These are phyloP conservation scores for Pestalotiopsis sp. DNA, from an alignment of 2,329 filamentous ascomycete species.

Conservation along the genomic window DNA sequence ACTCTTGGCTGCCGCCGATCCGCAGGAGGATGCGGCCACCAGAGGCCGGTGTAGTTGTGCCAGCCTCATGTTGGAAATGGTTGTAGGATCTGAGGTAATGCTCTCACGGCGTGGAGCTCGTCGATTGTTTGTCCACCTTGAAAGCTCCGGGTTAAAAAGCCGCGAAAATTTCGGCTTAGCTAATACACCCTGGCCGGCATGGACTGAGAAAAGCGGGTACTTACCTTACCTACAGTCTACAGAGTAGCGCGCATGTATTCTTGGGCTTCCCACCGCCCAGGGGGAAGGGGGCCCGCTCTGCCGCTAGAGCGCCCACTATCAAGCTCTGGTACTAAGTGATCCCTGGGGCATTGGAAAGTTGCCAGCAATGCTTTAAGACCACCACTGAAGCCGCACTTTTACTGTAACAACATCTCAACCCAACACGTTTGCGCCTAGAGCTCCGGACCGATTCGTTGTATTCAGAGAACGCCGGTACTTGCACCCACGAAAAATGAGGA, in stretches of 20 bases:
- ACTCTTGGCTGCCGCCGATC: constrained; percentile 21
- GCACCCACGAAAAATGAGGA: not conserved
- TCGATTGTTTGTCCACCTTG: not conserved
- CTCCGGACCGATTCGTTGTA: not conserved
- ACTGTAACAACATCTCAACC: not conserved
- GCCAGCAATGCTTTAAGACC: not conserved
- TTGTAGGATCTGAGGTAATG: not conserved
- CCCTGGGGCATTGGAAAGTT: not conserved
- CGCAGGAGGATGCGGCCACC: constrained; percentile 36
- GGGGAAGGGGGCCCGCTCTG: not conserved
- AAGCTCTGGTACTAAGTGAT: not conserved
- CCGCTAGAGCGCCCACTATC: not conserved
- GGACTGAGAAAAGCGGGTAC: not conserved
- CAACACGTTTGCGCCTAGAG: not conserved
- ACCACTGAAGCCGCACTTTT: not conserved
- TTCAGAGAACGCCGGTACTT: not conserved
- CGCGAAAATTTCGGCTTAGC: constrained; percentile 20
- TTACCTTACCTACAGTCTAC: not conserved
- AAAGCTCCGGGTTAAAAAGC: constrained; percentile 13
- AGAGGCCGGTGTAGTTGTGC: constrained; percentile 46
- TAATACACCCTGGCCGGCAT: constrained; percentile 10
- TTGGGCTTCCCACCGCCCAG: not conserved
- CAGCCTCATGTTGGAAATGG: constrained; percentile 39
- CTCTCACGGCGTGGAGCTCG: constrained; percentile 13
- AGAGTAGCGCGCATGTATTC: not conserved